These are phyloP conservation scores for Ilyonectria robusta DNA, from an alignment of 2,329 filamentous ascomycete species.

Conservation along the genomic window DNA sequence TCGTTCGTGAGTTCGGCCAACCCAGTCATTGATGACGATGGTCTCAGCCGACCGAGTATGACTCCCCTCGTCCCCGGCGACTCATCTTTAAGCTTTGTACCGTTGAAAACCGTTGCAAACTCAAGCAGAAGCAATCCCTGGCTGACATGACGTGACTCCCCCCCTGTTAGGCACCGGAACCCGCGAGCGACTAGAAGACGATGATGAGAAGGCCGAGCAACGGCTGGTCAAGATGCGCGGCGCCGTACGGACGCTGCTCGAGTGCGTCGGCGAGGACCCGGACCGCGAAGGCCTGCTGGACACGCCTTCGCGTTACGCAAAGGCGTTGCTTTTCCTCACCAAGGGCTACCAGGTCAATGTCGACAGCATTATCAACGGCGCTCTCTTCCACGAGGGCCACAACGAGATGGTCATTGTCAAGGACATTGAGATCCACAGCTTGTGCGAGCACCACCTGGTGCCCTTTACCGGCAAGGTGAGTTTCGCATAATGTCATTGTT, in stretches of 20 bases:
- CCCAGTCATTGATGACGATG: constrained; percentile 74
- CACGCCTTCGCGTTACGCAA: constrained; percentile 89
- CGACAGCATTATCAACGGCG: constrained; percentile 89
- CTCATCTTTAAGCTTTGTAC: neutral
- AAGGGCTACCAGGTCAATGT: constrained; percentile 98
- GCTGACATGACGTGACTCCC: constrained; percentile 27
- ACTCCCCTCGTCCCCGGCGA: neutral
- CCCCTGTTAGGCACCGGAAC: constrained; percentile 70
- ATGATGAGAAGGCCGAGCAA: constrained; percentile 56
- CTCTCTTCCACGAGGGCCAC: constrained; percentile 96
- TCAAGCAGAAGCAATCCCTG: neutral
- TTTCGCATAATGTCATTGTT: neutral
- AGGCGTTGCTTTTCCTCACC: constrained; percentile 95
- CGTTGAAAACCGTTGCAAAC: neutral
- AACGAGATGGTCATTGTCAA: constrained; percentile 98
- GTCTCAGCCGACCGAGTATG: constrained; percentile 71
- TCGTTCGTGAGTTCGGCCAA: constrained; percentile 56
- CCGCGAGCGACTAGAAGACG: constrained; percentile 72
- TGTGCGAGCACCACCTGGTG: constrained; percentile 98
- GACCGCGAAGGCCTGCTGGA: constrained; percentile 75
- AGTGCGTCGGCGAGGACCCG: constrained; percentile 79
- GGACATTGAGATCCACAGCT: constrained; percentile 93
- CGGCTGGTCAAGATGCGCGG: constrained; percentile 72
- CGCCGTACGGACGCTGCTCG: constrained; percentile 76
- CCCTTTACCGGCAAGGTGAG: constrained; percentile 93